Conservation (phyloP, 2,329 filamentous ascomycete species). For the Trichophyton rubrum region DNA sequence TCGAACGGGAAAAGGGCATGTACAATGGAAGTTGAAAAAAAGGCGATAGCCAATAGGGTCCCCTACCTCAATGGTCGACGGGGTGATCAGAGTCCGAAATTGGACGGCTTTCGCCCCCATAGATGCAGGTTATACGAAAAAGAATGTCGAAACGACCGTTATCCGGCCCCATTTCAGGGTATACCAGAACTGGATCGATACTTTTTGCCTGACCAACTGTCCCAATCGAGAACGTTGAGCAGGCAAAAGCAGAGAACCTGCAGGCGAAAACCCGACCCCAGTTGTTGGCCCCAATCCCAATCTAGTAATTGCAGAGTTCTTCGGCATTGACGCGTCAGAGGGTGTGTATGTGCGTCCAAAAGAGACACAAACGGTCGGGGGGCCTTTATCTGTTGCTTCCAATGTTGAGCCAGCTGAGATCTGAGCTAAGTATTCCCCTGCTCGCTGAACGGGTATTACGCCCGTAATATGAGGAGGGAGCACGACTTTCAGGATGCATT, state of each 20-base stretch:
- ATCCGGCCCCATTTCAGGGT: background rate
- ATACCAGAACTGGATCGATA: background rate
- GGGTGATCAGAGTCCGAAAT: background rate
- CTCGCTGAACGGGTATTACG: background rate
- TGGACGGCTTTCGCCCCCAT: background rate
- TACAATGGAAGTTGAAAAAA: background rate
- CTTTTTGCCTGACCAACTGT: background rate
- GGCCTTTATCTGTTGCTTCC: slow-evolving; percentile 7
- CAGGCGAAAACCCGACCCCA: background rate
- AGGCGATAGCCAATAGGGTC: background rate
- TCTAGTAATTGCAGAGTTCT: background rate
- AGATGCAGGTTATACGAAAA: background rate
- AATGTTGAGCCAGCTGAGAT: slow-evolving; percentile 36
- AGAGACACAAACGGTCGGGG: background rate
- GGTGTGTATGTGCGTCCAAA: background rate
- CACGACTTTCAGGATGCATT: slow-evolving; percentile 8
- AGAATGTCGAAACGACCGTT: background rate
- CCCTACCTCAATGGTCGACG: background rate
- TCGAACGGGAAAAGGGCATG: background rate
- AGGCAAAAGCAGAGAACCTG: background rate
- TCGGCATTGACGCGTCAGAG: background rate
- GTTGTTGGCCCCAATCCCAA: background rate
- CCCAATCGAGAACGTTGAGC: background rate
- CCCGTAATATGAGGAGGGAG: background rate
- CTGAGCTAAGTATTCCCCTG: slow-evolving; percentile 22